Evolutionary conservation across 1,139 yeast species (phyloP), one percentile per base, ranked within the genome.

Genomic region (Maudiozyma humilis): DNA sequence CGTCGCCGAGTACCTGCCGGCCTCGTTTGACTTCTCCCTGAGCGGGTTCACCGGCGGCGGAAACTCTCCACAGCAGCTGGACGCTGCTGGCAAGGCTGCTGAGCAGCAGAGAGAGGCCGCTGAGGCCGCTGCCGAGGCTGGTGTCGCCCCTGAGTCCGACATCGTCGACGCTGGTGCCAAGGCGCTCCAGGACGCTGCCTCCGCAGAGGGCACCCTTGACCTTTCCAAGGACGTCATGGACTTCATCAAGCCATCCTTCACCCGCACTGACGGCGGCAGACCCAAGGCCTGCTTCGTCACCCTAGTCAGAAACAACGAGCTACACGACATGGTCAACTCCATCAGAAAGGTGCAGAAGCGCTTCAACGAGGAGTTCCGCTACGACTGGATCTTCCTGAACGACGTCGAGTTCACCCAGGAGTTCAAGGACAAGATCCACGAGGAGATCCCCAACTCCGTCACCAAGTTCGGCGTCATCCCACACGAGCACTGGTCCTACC

Each of bases 321-420:
- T 84, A 36, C 66, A 69, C 60, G 71, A 70, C 2, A 65, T 84
- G 46, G 59, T 80, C 6, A 76, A 73, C 36, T 47, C 67, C 25
- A 72, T 75, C 51, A 74, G 61, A 37, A 71, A 71, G 51, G 73
- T 86, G 30, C 94, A 87, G 57, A 58, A 62, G 27, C 71, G 69
- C 4, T 86, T 87, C 66, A 87, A 87, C 59, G 51, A 63, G 25
- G 79, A 82, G 57, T 86, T 78, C 61, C 71, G 73, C 42, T 86
- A 86, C 57, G 94, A 95, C 0, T 85, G 86, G 69, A 83, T 86
- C 1, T 84, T 86, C 55, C 60, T 86, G 42, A 86, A 85, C 58
- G 93, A 86, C 56, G 70, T 68, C 45, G 79, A 78, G 7, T 86
- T 86, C 58, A 67, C 76, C 1, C 73, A 75, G 0, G 63, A 62